Evolutionary conservation across 2,329 filamentous ascomycete genomes (phyloP).

Genomic region (Fusarium drepaniforme): DNA sequence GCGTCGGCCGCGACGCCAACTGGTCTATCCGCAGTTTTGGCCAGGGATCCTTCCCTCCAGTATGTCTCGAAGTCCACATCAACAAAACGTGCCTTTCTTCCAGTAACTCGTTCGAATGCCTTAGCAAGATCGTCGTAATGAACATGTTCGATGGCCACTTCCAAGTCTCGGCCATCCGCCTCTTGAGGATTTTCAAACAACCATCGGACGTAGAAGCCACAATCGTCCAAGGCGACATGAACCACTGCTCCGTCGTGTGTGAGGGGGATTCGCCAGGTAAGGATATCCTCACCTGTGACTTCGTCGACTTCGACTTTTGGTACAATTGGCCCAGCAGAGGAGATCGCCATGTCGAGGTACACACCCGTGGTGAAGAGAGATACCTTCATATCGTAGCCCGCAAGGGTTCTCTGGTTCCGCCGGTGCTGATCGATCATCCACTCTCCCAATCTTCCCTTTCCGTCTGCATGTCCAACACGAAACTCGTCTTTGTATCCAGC

Average conservation of each 20-base stretch:
- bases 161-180: not conserved
- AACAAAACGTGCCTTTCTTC: not conserved
- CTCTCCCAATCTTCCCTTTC: not conserved
- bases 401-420: not conserved
- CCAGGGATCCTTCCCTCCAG: not conserved
- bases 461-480: not conserved
- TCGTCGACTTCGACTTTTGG: not conserved
- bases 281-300: not conserved
- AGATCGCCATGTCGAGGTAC: not conserved
- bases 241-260: not conserved
- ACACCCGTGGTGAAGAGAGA: not conserved
- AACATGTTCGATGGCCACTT: not conserved
- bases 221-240: not conserved
- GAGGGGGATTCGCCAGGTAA: not conserved
- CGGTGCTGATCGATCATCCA: not conserved
- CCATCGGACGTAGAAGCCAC: not conserved
- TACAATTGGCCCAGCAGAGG: not conserved
- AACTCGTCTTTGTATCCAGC: not conserved
- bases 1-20: not conserved
- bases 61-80: not conserved
- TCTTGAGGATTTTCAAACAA: not conserved
- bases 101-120: not conserved
- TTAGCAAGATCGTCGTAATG: not conserved
- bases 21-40: not conserved
- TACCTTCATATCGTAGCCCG: not conserved